Conservation (phyloP, 2,329 filamentous ascomycete species). For the Chaetomium sp. region DNA sequence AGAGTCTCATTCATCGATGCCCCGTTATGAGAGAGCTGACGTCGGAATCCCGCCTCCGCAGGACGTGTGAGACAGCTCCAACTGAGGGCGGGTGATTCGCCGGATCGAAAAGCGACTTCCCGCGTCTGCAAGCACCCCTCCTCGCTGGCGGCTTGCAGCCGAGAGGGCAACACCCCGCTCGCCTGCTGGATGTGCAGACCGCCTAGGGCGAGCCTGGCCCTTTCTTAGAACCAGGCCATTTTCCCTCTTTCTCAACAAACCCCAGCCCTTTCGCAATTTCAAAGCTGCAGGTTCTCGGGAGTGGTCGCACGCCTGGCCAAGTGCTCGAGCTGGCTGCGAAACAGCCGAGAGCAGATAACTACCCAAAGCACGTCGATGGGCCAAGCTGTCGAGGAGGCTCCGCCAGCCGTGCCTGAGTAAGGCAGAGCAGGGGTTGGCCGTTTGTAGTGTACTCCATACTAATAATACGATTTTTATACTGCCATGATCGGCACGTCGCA, state of each 20-base stretch:
- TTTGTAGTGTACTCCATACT: background rate
- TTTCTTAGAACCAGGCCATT: background rate
- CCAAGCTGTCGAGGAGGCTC: too few species aligned
- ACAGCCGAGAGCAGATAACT: background rate
- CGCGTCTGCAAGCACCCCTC: constrained; percentile 11
- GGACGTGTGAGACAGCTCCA: background rate
- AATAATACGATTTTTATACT: background rate
- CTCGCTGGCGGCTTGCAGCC: constrained; percentile 15
- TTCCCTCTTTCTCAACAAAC: background rate
- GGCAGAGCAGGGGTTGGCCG: too few species aligned
- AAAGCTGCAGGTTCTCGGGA: background rate
- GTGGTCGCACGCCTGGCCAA: background rate
- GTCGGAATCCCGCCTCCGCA: too few species aligned
- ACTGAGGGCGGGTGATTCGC: constrained; percentile 4
- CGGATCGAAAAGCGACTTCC: constrained; percentile 12
- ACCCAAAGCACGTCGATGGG: too few species aligned
- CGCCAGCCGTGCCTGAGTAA: too few species aligned
- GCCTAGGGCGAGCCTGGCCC: constrained; percentile 6
- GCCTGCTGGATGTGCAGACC: constrained; percentile 9
- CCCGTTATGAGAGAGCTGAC: too few species aligned
- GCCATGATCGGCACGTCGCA: constrained; percentile 19
- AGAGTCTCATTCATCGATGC: too few species aligned
- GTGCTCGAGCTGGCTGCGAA: background rate
- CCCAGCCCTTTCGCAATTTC: too few species aligned
- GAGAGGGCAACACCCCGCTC: constrained; percentile 4